Evolutionary conservation across 345 rosid genomes (phyloP).

Genomic region (Mangifera indica): DNA sequence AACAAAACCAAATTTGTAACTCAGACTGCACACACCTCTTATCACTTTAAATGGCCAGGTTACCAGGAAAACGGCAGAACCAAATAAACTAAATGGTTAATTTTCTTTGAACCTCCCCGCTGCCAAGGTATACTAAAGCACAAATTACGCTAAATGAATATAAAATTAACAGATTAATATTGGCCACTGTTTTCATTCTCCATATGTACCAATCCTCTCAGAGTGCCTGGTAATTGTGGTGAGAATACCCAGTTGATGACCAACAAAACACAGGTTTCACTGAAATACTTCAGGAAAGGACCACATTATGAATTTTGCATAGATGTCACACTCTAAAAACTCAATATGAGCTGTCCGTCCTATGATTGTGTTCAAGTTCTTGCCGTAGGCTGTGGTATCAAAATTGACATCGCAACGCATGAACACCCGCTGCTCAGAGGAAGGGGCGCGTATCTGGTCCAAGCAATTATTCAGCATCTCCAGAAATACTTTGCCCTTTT

Average conservation of each 20-base stretch:
- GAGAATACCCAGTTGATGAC: neutral
- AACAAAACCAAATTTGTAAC: no score
- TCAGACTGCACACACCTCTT: no score
- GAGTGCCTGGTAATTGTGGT: neutral
- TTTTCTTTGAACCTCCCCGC: neutral
- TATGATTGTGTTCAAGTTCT: slow-evolving; percentile 74
- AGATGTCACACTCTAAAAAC: slow-evolving; percentile 82
- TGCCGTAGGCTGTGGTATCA: slow-evolving; percentile 66
- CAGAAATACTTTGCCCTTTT: slow-evolving; percentile 68
- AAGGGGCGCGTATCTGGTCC: slow-evolving; percentile 89
- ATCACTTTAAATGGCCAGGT: no score
- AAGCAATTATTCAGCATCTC: slow-evolving; percentile 92
- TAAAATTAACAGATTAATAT: neutral
- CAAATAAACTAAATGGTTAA: neutral
- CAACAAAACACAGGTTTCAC: slow-evolving; percentile 26
- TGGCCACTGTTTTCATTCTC: slow-evolving; percentile 6
- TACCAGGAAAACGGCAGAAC: neutral
- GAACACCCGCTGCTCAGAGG: slow-evolving; percentile 59
- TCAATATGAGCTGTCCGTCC: slow-evolving; percentile 98
- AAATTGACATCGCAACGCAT: slow-evolving; percentile 94
- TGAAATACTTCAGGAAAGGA: slow-evolving; percentile 73
- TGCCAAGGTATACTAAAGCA: neutral
- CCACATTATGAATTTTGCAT: slow-evolving; percentile 91
- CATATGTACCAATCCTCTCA: neutral
- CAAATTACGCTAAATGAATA: neutral